These are phyloP conservation scores for Puccinia coronata DNA, from an alignment of 1,284 basidiomycete genomes.

Conservation along the genomic window DNA sequence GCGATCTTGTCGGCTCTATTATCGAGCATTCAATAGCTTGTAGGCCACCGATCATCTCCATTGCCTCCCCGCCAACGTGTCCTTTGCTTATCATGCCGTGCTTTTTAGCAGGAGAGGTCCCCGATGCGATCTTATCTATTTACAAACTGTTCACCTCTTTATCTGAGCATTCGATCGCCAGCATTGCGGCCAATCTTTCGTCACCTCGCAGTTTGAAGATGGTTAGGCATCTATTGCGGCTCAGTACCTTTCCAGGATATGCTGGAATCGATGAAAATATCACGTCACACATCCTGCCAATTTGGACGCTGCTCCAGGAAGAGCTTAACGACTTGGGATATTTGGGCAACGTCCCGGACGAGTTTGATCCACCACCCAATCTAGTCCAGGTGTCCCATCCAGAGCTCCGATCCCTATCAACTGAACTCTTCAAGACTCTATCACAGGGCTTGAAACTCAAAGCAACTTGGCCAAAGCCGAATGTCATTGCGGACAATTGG, in stretches of 20 bases:
- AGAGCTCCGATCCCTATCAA: conserved; percentile 52
- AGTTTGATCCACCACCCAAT: conserved; percentile 24
- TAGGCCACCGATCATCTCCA: neutral
- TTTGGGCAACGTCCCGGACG: conserved; percentile 50
- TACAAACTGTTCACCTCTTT: conserved; percentile 53
- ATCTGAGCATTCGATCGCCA: conserved; percentile 50
- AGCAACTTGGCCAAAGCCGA: conserved; percentile 51
- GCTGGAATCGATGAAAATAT: conserved; percentile 53
- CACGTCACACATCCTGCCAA: conserved; percentile 52
- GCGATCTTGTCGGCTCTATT: conserved; percentile 32
- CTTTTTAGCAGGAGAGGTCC: conserved; percentile 19
- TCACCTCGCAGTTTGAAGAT: conserved; percentile 35
- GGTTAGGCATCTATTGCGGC: conserved; percentile 39
- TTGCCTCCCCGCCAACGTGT: conserved; percentile 43
- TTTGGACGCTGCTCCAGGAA: conserved; percentile 56
- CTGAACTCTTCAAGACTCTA: conserved; percentile 53
- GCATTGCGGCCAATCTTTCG: conserved; percentile 41
- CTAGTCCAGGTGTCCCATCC: conserved; percentile 9
- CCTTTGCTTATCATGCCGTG: neutral
- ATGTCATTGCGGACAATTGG: conserved; percentile 44
- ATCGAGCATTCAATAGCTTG: conserved; percentile 42
- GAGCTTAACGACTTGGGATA: conserved; percentile 54
- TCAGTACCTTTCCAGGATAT: conserved; percentile 55
- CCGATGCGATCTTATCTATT: conserved; percentile 50
- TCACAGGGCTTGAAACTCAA: conserved; percentile 51